These are phyloP conservation scores for Keithomyces neogunnii DNA, from an alignment of 2,329 filamentous ascomycete species.

Conservation along the genomic window DNA sequence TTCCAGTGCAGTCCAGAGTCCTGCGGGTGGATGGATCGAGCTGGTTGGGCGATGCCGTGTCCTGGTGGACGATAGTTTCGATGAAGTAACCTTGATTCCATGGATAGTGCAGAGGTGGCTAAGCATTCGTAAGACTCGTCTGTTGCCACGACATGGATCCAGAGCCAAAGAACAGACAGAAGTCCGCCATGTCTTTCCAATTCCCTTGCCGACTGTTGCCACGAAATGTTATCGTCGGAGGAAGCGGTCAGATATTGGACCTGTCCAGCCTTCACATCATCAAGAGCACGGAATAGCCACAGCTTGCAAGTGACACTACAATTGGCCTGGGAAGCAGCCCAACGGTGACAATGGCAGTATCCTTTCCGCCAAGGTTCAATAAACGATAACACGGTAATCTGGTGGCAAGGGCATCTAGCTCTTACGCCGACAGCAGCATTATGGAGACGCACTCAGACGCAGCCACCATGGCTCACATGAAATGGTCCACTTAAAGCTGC, in stretches of 20 bases:
- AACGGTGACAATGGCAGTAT: background rate
- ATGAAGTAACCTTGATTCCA: background rate
- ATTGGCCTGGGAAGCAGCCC: background rate
- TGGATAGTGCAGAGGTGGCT: conserved; percentile 1
- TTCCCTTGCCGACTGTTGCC: background rate
- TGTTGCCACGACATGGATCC: background rate
- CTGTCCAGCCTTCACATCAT: background rate
- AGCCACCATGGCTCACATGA: conserved; percentile 1
- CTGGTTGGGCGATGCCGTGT: background rate
- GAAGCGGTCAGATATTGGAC: background rate
- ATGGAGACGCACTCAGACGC: background rate
- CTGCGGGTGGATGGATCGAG: background rate
- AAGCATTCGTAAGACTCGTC: background rate
- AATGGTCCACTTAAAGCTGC: background rate
- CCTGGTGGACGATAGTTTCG: background rate
- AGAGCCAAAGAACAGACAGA: background rate
- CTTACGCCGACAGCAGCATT: background rate
- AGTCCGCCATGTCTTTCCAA: background rate
- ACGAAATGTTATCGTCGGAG: background rate
- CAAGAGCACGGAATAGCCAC: background rate
- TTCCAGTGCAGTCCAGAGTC: background rate
- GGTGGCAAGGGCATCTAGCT: background rate
- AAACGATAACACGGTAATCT: background rate
- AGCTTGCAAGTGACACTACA: background rate
- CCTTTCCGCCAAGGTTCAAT: background rate